Base-by-base conservation (phyloP, 2,329 filamentous ascomycete species). In the Diaporthe citri region DNA sequence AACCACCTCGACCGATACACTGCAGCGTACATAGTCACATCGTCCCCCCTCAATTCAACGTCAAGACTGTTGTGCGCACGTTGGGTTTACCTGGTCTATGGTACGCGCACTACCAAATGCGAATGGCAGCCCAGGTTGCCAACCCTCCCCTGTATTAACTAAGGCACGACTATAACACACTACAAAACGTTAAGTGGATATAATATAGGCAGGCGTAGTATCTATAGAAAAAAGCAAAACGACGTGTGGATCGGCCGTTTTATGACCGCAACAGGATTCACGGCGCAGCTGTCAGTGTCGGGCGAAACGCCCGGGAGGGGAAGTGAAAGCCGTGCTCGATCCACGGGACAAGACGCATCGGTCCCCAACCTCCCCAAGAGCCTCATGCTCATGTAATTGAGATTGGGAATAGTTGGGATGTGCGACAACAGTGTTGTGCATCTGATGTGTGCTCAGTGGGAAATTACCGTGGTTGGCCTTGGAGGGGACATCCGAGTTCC, bases 221-320 rank as follows among this genome's bases (percentile, higher is more conserved):
- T 43, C 25, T 46, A n/a, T 28, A 22, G 34, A 17, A 39, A 69
- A 52, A 69, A 39, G 64, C 64, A 67, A 55, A 55, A 55, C 48
- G 46, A 41, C 64, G n/a, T 48, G 34, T 41, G 34, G 48, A 69
- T 69, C 64, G 48, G 64, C 64, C 64, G 64, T 69, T 69, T 69
- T 52, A 69, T 41, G 17, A 55, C 64, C 64, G 48, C 64, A 69
- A 69, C 64, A 69, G 64, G 64, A 69, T 41, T 48, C 13, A 31
- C 22, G 22, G 15, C n/a, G 48, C 25, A 69, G 64, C 46, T 69
- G 64, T 69, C 64, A 69, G 22, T 28, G 64, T 41, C 48, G 64
- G 64, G 64, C 34, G 34, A 69, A 69, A 69, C 48, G 34, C n/a
- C 64, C 64, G 48, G 64, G 48, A 69, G 22, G 7, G 48, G 64